Evolutionary conservation across 1,284 basidiomycete genomes (phyloP), one percentile per base, ranked within the genome.

Genomic region (Ustilago bromivora): DNA sequence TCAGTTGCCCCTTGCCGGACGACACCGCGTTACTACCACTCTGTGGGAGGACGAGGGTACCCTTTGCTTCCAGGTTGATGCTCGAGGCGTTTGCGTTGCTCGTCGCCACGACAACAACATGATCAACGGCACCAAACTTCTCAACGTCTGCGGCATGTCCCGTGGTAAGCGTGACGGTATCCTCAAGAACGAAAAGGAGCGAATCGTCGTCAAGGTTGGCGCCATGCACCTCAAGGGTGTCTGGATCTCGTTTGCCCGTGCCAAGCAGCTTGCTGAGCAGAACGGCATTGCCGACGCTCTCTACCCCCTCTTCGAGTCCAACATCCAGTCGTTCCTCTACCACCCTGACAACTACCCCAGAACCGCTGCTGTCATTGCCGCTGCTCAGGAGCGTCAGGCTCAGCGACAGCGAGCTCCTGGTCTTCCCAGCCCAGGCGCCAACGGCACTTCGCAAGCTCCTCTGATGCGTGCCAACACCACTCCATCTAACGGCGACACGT

Each of bases 181-280:
- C 57, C 68, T 86, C 43, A 86, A 86, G 60, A 85, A 85, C 66
- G 84, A 86, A 57, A 85, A 85, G 79, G 84, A 84, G 63, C 77
- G 84, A n/a, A 80, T 85, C 52, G 84, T 86, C 41, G 84, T 86
- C 71, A 86, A 86, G 71, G 83, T 84, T 10, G 84, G 84, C 36
- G 83, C 84, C 17, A 85, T 86, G 84, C 84, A 85, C 56, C 78
- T 86, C 41, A 86, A 86, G 71, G 84, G 84, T 51, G 84, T 86
- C n/a, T 86, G 84, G 84, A 86, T 86, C 62, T 81, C 82, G 28
- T 86, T 86, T 47, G 77, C 76, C 19, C 81, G 84, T 38, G 84
- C 76, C 60, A 86, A 84, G 72, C 79, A 83, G 64, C 77, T 86
- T 31, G 84, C 84, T 11, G 84, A 85, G 67, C 80, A 83, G 70